Conservation (phyloP, 768 basidiomycete genomes). For the Leccinum sublutescens region DNA sequence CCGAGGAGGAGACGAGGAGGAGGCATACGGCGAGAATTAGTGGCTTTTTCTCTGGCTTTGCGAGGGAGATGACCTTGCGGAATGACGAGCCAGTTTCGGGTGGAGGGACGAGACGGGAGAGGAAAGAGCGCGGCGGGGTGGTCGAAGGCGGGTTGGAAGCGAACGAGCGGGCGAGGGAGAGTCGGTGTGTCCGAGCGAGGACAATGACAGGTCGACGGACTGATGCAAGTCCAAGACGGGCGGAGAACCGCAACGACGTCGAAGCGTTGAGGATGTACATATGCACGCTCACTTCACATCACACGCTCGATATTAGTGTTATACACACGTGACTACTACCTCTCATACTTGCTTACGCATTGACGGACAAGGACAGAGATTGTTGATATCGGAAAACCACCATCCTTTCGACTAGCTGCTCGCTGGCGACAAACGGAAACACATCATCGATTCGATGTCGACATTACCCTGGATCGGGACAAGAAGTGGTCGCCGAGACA, state of each 20-base stretch:
- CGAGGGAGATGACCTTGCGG: slow-evolving; percentile 72
- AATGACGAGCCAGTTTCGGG: slow-evolving; percentile 58
- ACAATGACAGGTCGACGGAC: background rate
- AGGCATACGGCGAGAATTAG: slow-evolving; percentile 74
- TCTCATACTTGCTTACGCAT: no score
- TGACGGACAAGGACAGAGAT: no score
- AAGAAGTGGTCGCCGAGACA: no score
- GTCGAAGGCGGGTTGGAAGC: slow-evolving; percentile 6
- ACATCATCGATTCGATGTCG: no score
- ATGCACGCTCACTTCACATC: background rate
- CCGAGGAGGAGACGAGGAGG: slow-evolving; percentile 81
- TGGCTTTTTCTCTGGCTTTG: slow-evolving; percentile 78
- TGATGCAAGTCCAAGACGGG: background rate
- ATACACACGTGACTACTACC: no score
- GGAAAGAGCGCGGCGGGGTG: slow-evolving; percentile 8
- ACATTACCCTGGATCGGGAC: no score
- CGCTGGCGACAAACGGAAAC: no score
- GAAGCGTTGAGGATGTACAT: background rate
- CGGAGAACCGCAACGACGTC: background rate
- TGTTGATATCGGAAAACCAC: no score
- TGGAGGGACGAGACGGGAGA: slow-evolving; percentile 32
- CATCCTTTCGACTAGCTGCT: no score
- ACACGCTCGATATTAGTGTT: background rate
- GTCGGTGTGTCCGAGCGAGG: background rate
- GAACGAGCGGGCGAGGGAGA: slow-evolving; percentile 8